Conservation (phyloP, 805 yeast species). For the Metschnikowia lunata region DNA sequence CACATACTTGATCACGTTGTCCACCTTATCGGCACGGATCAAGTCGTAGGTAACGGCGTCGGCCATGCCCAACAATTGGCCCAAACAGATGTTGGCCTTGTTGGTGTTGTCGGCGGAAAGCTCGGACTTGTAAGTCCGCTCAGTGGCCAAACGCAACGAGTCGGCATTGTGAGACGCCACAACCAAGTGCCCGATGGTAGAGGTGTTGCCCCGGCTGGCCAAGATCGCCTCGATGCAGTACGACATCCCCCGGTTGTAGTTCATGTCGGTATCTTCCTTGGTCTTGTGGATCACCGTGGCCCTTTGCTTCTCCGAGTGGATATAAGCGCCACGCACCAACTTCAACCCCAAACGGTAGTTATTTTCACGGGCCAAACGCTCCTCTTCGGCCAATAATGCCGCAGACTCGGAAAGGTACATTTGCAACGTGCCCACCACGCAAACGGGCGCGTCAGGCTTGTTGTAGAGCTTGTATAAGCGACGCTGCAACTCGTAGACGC, state of each 20-base stretch:
- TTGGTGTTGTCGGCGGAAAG: conserved; percentile 14
- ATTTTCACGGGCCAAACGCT: conserved; percentile 54
- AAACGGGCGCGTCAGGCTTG: conserved; percentile 49
- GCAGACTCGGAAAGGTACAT: conserved; percentile 78
- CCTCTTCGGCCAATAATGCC: conserved; percentile 57
- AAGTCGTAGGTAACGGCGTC: conserved; percentile 80
- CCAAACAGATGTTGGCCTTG: conserved; percentile 69
- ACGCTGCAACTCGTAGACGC: conserved; percentile 88
- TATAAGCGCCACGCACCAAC: conserved; percentile 92
- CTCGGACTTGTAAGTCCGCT: conserved; percentile 36
- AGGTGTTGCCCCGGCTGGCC: conserved; percentile 37
- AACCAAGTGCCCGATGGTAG: conserved; percentile 69
- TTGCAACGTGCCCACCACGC: conserved; percentile 88
- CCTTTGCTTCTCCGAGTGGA: conserved; percentile 82
- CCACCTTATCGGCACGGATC: conserved; percentile 57
- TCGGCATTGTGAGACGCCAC: conserved; percentile 87
- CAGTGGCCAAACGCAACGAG: conserved; percentile 71
- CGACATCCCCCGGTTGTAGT: conserved; percentile 68
- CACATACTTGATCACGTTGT: conserved; percentile 85
- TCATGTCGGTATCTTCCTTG: conserved; percentile 74
- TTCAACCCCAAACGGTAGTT: conserved; percentile 78
- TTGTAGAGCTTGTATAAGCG: conserved; percentile 72
- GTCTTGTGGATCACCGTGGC: conserved; percentile 62
- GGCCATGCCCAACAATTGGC: conserved; percentile 94
- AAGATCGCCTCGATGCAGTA: conserved; percentile 57